Percentiles rank a stretch among this genome's conserved stretches.
Evolutionary conservation across 768 basidiomycete species (phyloP).

Genomic region (Hortiboletus flavorubellus): DNA sequence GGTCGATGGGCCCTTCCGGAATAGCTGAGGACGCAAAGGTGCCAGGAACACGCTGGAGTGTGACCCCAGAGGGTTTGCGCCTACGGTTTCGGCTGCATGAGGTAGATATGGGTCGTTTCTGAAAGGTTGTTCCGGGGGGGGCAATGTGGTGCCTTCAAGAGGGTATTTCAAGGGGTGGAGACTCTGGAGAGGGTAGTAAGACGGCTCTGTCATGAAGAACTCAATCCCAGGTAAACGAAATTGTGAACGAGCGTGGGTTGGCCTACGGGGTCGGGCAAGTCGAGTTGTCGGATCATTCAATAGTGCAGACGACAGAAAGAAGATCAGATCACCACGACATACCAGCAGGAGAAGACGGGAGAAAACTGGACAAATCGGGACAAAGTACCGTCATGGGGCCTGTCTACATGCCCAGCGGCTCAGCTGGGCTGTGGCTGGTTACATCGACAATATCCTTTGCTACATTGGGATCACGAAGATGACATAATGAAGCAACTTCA

Average conservation of each 20-base stretch:
- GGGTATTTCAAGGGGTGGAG: conserved; percentile 5
- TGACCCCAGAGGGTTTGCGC: not conserved
- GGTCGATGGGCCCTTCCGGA: not conserved
- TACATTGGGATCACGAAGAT: too few species aligned
- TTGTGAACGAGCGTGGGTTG: conserved; percentile 9
- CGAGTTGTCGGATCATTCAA: not conserved
- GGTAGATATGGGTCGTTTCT: not conserved
- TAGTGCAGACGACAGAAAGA: too few species aligned
- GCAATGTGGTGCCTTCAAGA: not conserved
- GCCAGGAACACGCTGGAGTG: conserved; percentile 3
- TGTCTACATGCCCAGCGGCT: too few species aligned
- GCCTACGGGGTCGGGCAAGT: not conserved
- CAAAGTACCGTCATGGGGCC: too few species aligned
- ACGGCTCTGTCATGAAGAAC: conserved; percentile 14
- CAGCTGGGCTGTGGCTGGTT: too few species aligned
- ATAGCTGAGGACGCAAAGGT: conserved; percentile 4
- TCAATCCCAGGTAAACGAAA: not conserved
- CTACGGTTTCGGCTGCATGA: not conserved
- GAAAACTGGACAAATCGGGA: not conserved
- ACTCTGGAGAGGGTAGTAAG: conserved; percentile 22
- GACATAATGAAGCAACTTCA: too few species aligned
- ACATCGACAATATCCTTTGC: too few species aligned
- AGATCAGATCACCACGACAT: too few species aligned
- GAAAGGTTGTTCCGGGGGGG: not conserved
- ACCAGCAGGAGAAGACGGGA: too few species aligned